Evolutionary conservation across 306 rosid species (phyloP).

Genomic region (Fragaria nilgerrensis): DNA sequence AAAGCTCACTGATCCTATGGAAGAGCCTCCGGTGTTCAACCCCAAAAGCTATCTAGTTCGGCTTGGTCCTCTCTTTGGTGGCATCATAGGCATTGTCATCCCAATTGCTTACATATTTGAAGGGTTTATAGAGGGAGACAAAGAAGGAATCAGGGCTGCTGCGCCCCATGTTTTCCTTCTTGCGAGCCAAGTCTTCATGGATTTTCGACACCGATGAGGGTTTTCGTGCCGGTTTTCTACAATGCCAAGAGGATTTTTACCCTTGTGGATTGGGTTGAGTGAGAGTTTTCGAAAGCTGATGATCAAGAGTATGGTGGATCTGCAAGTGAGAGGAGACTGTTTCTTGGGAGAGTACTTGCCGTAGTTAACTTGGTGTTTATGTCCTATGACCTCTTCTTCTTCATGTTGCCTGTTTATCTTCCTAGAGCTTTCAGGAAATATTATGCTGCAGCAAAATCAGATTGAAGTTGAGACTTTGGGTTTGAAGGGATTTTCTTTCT

Average conservation of each 20-base stretch:
- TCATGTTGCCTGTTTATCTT: conserved; percentile 78
- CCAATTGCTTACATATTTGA: conserved; percentile 67
- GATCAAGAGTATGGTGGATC: conserved; percentile 40
- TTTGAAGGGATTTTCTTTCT: background rate
- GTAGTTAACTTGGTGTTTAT: conserved; percentile 77
- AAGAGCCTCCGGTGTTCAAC: conserved; percentile 39
- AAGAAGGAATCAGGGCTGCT: conserved; percentile 71
- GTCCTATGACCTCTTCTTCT: conserved; percentile 79
- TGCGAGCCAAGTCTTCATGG: conserved; percentile 81
- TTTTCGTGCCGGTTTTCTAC: conserved; percentile 68
- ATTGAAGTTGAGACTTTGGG: background rate
- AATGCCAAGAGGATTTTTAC: conserved; percentile 70
- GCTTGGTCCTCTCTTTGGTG: conserved; percentile 40
- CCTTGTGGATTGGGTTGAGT: conserved; percentile 64
- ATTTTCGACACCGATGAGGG: conserved; percentile 68
- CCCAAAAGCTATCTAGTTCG: conserved; percentile 42
- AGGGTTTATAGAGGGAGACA: conserved; percentile 67
- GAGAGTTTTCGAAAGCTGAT: conserved; percentile 50
- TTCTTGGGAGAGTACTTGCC: conserved; percentile 63
- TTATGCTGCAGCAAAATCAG: conserved; percentile 39
- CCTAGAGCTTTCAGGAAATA: conserved; percentile 68
- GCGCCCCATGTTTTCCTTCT: conserved; percentile 76
- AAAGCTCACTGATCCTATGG: conserved; percentile 21
- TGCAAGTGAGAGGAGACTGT: conserved; percentile 31
- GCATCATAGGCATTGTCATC: conserved; percentile 55